Conservation (phyloP, 139 green algal species). For the Chara braunii region DNA sequence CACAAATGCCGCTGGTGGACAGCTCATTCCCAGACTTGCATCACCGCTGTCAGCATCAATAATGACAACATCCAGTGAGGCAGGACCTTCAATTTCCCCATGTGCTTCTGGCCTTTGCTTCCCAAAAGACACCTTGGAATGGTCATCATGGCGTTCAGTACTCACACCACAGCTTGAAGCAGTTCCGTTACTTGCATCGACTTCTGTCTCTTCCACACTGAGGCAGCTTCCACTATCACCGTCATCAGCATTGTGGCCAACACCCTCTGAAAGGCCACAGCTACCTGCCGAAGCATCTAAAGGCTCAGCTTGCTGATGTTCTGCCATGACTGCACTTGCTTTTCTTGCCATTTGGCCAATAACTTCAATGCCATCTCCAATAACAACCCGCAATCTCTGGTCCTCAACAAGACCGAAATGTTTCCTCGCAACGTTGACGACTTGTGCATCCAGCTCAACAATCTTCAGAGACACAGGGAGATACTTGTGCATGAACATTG, state of each 20-base stretch:
- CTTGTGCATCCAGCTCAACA: constrained; percentile 50
- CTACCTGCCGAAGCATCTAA: too few relatives aligned
- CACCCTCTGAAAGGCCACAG: background rate
- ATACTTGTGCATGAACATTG: constrained; percentile 45
- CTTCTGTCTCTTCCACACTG: background rate
- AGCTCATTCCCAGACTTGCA: constrained; percentile 43
- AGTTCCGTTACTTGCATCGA: too few relatives aligned
- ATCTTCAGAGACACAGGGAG: constrained; percentile 25
- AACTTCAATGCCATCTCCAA: background rate
- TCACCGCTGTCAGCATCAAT: constrained; percentile 48
- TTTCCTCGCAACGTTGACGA: constrained; percentile 44
- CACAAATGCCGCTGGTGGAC: constrained; percentile 46
- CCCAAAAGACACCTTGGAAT: too few relatives aligned
- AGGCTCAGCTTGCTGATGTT: too few relatives aligned
- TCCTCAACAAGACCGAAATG: constrained; percentile 51
- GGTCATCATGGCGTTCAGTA: too few relatives aligned
- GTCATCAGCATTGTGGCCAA: background rate
- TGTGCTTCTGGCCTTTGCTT: too few relatives aligned
- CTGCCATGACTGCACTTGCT: background rate
- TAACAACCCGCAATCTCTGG: constrained; percentile 5
- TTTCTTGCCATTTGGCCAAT: background rate
- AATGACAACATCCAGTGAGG: constrained; percentile 40
- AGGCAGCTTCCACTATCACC: background rate
- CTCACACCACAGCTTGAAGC: too few relatives aligned
- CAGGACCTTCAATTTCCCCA: too few relatives aligned